Percentiles rank a stretch among this genome's conserved stretches.
phyloP scores from a whole-genome alignment of 2,329 filamentous ascomycete species.

The Fusarium falciforme region DNA sequence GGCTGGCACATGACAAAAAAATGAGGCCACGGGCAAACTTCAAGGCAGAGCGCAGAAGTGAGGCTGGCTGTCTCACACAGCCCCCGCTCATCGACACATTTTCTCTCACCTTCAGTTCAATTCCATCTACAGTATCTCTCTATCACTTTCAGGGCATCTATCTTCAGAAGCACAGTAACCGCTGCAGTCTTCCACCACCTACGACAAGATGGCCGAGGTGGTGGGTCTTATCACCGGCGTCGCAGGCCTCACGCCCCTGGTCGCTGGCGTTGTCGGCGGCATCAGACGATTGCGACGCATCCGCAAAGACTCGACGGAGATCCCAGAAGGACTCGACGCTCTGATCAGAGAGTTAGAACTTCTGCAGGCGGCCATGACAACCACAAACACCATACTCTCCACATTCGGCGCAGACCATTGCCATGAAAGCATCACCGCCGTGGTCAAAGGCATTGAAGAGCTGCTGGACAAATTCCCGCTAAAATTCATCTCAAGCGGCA shows the following conservation, averaged over 20 bases:
- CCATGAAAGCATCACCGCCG: background rate
- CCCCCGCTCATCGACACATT: background rate
- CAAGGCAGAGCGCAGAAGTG: background rate
- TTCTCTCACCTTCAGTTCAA: background rate
- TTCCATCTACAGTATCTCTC: background rate
- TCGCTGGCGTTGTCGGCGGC: background rate
- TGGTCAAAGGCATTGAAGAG: background rate
- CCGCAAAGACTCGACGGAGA: background rate
- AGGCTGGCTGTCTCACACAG: background rate
- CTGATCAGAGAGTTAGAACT: rapidly evolving
- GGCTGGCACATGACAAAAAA: background rate
- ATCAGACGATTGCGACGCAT: background rate
- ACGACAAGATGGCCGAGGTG: background rate
- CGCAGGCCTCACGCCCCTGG: background rate
- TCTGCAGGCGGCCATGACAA: background rate
- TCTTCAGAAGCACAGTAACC: rapidly evolving
- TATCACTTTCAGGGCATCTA: background rate
- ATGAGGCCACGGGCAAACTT: background rate
- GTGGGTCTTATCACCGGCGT: background rate
- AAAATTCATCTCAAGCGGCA: background rate
- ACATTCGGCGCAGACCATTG: background rate
- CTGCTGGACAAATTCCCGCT: background rate
- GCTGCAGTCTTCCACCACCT: rapidly evolving
- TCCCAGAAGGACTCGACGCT: background rate
- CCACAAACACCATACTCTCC: rapidly evolving